Evolutionary conservation across 108 stramenopile genomes (phyloP).

Genomic region (Fragilaria crotonensis): DNA sequence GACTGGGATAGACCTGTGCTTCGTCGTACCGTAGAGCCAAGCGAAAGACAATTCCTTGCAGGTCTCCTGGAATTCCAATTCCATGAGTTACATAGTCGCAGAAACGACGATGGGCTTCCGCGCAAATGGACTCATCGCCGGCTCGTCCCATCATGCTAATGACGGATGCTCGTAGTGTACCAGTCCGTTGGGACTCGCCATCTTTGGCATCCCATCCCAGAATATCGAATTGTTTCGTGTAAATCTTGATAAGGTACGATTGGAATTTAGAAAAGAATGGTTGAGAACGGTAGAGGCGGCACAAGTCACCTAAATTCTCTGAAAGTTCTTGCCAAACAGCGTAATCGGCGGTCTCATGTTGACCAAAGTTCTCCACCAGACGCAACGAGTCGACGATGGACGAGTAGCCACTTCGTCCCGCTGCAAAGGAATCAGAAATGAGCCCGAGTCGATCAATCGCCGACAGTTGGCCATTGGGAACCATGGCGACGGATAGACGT

Average conservation of each 20-base stretch:
- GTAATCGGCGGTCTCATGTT: constrained; percentile 13
- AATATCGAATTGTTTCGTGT: constrained; percentile 1
- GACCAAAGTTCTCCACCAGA: constrained; percentile 10
- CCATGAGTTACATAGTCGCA: not conserved
- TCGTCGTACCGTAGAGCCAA: constrained; percentile 5
- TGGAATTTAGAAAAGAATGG: constrained; percentile 9
- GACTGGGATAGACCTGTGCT: constrained; percentile 3
- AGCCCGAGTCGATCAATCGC: not conserved
- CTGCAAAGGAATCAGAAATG: not conserved
- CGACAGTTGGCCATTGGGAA: not conserved
- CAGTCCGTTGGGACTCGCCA: constrained; percentile 6
- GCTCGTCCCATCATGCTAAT: constrained; percentile 6
- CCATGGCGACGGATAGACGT: not conserved
- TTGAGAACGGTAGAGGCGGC: constrained; percentile 6
- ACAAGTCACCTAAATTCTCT: constrained; percentile 1
- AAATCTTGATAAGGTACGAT: constrained; percentile 1
- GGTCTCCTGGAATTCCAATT: constrained; percentile 6
- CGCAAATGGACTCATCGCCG: not conserved
- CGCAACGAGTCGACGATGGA: constrained; percentile 10
- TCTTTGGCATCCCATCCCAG: constrained; percentile 5
- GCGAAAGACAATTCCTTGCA: constrained; percentile 12
- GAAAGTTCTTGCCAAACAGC: constrained; percentile 13
- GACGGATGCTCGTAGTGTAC: constrained; percentile 5
- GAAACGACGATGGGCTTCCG: constrained; percentile 1
- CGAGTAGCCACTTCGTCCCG: not conserved